These are phyloP conservation scores for Erodium moschatum DNA, from an alignment of 441 rosid genomes.

Conservation along the genomic window DNA sequence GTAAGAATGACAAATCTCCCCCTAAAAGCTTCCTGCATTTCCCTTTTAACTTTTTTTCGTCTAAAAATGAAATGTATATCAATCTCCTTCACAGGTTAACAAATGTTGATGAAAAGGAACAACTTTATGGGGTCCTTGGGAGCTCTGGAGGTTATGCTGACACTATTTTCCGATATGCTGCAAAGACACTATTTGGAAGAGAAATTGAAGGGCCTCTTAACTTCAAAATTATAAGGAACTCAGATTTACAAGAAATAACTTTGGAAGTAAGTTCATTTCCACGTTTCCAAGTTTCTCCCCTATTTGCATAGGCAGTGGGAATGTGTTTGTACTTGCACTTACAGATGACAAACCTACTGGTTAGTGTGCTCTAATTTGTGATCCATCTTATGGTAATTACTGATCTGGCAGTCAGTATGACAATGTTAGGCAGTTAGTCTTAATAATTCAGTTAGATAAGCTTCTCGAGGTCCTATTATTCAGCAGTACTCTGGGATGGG, in stretches of 20 bases:
- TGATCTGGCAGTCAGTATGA: background rate
- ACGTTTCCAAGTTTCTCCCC: background rate
- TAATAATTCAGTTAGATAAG: too few relatives aligned
- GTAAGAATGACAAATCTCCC: constrained; percentile 39
- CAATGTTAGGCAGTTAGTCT: background rate
- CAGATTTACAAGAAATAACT: constrained; percentile 71
- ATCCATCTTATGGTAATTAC: background rate
- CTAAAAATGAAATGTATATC: constrained; percentile 5
- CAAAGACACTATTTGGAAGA: constrained; percentile 55
- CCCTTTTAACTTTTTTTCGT: constrained; percentile 2
- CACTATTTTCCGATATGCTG: constrained; percentile 60
- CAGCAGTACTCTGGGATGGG: too few relatives aligned
- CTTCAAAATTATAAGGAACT: constrained; percentile 62
- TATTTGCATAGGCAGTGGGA: background rate
- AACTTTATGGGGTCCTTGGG: constrained; percentile 77
- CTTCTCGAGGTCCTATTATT: too few relatives aligned
- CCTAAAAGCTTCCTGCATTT: background rate
- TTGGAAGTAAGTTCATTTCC: constrained; percentile 53
- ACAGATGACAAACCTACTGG: background rate
- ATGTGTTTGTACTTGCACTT: background rate
- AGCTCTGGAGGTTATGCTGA: constrained; percentile 91
- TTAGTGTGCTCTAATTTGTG: background rate
- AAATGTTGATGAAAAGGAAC: constrained; percentile 61
- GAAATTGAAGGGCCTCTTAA: constrained; percentile 56
- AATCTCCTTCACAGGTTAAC: constrained; percentile 43